These are phyloP conservation scores for Candida montana DNA, from an alignment of 805 yeast genomes.

Conservation along the genomic window DNA sequence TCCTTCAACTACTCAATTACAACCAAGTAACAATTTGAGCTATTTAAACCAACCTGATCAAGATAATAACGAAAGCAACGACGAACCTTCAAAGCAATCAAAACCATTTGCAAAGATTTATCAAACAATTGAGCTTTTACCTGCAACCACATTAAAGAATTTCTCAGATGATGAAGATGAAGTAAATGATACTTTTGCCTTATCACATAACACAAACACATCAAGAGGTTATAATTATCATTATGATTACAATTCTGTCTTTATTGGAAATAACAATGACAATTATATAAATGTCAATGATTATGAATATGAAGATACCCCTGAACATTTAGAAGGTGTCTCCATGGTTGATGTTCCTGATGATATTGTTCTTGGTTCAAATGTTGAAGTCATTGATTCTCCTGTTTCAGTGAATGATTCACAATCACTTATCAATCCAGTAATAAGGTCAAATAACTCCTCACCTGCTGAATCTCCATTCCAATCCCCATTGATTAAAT, in stretches of 20 bases:
- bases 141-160: slow-evolving; percentile 80
- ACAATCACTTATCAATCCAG: slow-evolving; percentile 3
- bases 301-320: slow-evolving; percentile 19
- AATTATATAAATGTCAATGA: slow-evolving; percentile 14
- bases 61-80: slow-evolving; percentile 11
- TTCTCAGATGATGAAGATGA: slow-evolving; percentile 59
- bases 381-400: slow-evolving; percentile 15
- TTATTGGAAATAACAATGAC: slow-evolving; percentile 39
- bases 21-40: slow-evolving; percentile 13
- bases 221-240: slow-evolving; percentile 71
- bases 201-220: slow-evolving; percentile 69
- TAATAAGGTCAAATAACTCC: slow-evolving; percentile 1
- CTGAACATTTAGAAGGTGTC: slow-evolving; percentile 24
- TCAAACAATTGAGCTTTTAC: slow-evolving; percentile 71
- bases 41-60: not conserved
- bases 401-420: slow-evolving; percentile 5
- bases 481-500: slow-evolving; percentile 1
- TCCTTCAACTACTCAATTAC: slow-evolving; percentile 30
- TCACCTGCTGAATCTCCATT: not conserved
- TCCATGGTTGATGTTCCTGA: slow-evolving; percentile 26
- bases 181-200: slow-evolving; percentile 35
- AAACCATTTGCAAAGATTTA: not conserved
- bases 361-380: slow-evolving; percentile 24
- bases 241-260: slow-evolving; percentile 78
- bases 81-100: not conserved